These are phyloP conservation scores for Cutaneotrichosporon sp. DNA, from an alignment of 1,284 basidiomycete species.

Conservation along the genomic window DNA sequence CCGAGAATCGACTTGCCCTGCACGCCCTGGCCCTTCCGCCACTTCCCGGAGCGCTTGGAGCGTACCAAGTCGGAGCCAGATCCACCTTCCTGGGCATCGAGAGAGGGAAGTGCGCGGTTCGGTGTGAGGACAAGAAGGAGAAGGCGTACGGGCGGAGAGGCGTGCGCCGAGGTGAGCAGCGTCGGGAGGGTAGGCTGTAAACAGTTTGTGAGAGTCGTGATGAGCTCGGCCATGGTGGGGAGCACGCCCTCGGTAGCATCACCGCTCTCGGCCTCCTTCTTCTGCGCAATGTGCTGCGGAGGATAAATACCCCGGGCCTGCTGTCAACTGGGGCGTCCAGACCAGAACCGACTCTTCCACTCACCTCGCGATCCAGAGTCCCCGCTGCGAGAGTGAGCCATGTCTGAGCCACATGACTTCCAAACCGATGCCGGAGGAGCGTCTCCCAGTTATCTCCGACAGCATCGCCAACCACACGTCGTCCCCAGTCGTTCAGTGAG, in stretches of 20 bases:
- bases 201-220: conserved; percentile 20
- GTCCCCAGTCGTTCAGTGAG: conserved; percentile 89
- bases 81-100: conserved; percentile 36
- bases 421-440: conserved; percentile 74
- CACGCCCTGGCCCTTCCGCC: conserved; percentile 43
- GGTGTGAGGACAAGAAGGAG: conserved; percentile 66
- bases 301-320: conserved; percentile 64
- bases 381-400: conserved; percentile 66
- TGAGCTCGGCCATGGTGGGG: conserved; percentile 58
- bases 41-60: conserved; percentile 46
- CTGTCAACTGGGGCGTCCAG: background rate
- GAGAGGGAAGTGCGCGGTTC: conserved; percentile 50
- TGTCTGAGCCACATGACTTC: conserved; percentile 88
- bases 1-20: conserved; percentile 47
- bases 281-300: conserved; percentile 51
- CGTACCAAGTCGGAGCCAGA: conserved; percentile 35
- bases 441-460: conserved; percentile 74
- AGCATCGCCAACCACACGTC: conserved; percentile 78
- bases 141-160: conserved; percentile 77
- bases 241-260: conserved; percentile 56
- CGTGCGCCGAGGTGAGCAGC: conserved; percentile 75
- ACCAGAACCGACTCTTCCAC: conserved; percentile 13
- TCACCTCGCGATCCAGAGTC: conserved; percentile 75
- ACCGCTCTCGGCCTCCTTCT: conserved; percentile 6
- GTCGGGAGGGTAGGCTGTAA: conserved; percentile 56